Percentiles rank a stretch among this genome's conserved stretches.
Evolutionary conservation across 305 asterid species (phyloP).

Genomic region (Salvia sclarea): DNA sequence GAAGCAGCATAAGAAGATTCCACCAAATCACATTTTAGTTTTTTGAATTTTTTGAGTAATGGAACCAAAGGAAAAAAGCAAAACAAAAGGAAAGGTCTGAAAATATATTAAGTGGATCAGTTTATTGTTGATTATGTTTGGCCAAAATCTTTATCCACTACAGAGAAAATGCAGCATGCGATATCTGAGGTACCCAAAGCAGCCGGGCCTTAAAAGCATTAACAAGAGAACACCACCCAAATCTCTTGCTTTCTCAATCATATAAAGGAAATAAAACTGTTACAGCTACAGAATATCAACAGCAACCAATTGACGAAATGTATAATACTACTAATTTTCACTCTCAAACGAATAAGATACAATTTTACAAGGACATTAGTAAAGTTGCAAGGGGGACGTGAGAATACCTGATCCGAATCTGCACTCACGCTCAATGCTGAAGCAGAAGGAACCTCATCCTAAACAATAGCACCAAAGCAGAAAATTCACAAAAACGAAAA

Average conservation of each 20-base stretch:
- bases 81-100: background rate
- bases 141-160: background rate
- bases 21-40: background rate
- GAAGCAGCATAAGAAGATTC: background rate
- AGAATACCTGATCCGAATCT: conserved; percentile 69
- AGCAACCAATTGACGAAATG: background rate
- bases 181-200: background rate
- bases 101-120: background rate
- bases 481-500: background rate
- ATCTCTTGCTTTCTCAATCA: background rate
- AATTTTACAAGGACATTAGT: background rate
- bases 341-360: background rate
- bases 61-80: background rate
- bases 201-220: background rate
- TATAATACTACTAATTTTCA: background rate
- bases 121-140: background rate
- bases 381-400: conserved; percentile 3
- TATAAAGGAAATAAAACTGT: background rate
- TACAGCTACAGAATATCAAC: background rate
- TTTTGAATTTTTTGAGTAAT: background rate
- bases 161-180: background rate
- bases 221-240: background rate
- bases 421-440: conserved; percentile 49
- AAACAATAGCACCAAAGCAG: conserved; percentile 31
- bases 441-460: conserved; percentile 58